Conservation (phyloP, 2,329 filamentous ascomycete genomes). For the Aspergillus japonicus region DNA sequence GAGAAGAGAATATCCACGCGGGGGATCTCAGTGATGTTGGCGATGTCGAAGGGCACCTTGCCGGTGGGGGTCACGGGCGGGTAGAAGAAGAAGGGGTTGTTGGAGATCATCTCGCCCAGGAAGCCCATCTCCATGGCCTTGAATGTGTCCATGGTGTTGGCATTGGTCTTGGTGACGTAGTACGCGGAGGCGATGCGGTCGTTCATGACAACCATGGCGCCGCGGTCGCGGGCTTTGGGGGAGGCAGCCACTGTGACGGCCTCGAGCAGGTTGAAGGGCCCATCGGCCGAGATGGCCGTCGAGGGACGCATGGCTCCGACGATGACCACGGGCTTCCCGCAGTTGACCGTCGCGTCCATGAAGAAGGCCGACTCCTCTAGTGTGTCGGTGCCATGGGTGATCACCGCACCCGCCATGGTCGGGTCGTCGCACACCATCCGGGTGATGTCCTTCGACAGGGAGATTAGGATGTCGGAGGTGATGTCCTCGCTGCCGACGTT, state of each 20-base stretch:
- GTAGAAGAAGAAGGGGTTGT: conserved; percentile 62
- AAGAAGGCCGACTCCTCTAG: conserved; percentile 65
- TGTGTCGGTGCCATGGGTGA: conserved; percentile 67
- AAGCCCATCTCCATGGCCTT: conserved; percentile 57
- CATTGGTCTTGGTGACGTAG: conserved; percentile 62
- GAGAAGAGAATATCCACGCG: conserved; percentile 29
- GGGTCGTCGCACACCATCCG: conserved; percentile 24
- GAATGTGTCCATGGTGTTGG: conserved; percentile 64
- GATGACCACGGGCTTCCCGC: conserved; percentile 58
- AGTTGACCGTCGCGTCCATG: conserved; percentile 57
- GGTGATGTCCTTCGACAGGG: conserved; percentile 22
- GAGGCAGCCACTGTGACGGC: conserved; percentile 57
- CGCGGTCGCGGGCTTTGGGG: conserved; percentile 49
- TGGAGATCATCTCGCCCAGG: conserved; percentile 59
- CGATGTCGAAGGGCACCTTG: conserved; percentile 29
- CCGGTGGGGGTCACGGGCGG: conserved; percentile 51
- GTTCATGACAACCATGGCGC: conserved; percentile 61
- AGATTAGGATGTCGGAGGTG: conserved; percentile 24
- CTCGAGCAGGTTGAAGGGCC: conserved; percentile 61
- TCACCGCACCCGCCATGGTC: conserved; percentile 28
- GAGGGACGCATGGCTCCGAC: conserved; percentile 65
- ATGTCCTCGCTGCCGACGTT: conserved; percentile 30
- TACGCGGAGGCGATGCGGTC: conserved; percentile 60
- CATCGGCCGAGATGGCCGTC: conserved; percentile 62
- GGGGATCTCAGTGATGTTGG: conserved; percentile 20